Evolutionary conservation across 2,329 filamentous ascomycete species (phyloP).

Genomic region (Aspergillaceae sp.): DNA sequence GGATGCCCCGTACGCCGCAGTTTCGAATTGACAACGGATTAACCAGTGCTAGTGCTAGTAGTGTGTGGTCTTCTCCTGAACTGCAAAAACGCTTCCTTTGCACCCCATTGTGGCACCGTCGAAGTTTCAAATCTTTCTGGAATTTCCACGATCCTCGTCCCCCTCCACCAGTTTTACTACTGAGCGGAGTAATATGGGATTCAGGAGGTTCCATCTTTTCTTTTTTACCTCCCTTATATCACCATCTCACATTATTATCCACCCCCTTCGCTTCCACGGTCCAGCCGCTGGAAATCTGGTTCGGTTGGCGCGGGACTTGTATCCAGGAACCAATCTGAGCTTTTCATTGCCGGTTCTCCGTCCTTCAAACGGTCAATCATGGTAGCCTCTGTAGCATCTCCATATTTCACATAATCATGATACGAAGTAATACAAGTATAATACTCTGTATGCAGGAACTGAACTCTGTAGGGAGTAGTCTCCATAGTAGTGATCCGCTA

Average conservation of each 20-base stretch:
- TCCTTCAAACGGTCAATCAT: not conserved
- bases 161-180: not conserved
- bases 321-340: not conserved
- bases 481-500: too few species aligned
- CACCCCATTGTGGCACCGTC: not conserved
- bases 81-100: not conserved
- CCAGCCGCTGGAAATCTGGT: too few species aligned
- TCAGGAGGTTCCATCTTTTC: not conserved
- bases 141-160: conserved; percentile 1
- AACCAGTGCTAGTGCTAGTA: not conserved
- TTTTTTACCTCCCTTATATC: not conserved
- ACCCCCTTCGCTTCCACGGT: not conserved
- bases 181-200: not conserved
- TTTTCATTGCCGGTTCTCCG: not conserved
- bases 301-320: not conserved
- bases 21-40: not conserved
- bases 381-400: not conserved
- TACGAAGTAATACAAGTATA: not conserved
- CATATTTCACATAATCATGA: too few species aligned
- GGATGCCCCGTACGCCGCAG: not conserved
- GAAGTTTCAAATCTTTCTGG: not conserved
- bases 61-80: not conserved
- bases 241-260: too few species aligned
- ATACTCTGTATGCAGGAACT: not conserved
- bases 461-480: not conserved